These are phyloP conservation scores for Platanus orientalis DNA, from an alignment of 164 flowering plant genomes.

Conservation along the genomic window DNA sequence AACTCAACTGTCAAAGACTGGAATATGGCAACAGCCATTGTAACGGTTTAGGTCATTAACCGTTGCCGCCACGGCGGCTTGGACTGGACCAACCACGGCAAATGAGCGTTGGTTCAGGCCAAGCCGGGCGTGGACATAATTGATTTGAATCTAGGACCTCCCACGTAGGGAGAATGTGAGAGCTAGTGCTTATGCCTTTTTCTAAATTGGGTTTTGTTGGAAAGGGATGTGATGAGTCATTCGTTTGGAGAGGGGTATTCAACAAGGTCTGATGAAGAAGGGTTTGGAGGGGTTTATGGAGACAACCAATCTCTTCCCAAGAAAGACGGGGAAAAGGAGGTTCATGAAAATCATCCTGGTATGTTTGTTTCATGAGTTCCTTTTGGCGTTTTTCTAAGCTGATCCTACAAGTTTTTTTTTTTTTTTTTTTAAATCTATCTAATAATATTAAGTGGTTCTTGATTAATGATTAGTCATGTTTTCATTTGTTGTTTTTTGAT, in stretches of 20 bases:
- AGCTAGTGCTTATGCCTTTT: no score
- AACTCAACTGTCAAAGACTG: no score
- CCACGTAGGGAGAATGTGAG: no score
- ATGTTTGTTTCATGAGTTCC: neutral
- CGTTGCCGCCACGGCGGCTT: no score
- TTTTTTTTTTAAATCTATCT: neutral
- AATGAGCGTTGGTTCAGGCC: no score
- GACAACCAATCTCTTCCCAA: constrained; percentile 37
- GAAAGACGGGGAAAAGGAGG: constrained; percentile 8
- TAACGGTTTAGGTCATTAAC: no score
- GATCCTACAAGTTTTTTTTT: neutral
- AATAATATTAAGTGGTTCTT: neutral
- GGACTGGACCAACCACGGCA: no score
- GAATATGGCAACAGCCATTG: no score
- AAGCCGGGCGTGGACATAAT: no score
- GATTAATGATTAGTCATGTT: neutral
- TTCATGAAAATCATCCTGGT: constrained; percentile 48
- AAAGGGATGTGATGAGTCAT: constrained; percentile 59
- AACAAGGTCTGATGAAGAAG: constrained; percentile 85
- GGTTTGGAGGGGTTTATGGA: constrained; percentile 78
- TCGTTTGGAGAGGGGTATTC: constrained; percentile 83
- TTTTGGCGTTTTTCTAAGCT: no score
- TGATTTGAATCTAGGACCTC: no score
- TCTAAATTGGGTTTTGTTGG: neutral
- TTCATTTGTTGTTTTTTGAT: neutral